phyloP scores from a whole-genome alignment of 441 rosid species.

The Arabidopsis lyrata region DNA sequence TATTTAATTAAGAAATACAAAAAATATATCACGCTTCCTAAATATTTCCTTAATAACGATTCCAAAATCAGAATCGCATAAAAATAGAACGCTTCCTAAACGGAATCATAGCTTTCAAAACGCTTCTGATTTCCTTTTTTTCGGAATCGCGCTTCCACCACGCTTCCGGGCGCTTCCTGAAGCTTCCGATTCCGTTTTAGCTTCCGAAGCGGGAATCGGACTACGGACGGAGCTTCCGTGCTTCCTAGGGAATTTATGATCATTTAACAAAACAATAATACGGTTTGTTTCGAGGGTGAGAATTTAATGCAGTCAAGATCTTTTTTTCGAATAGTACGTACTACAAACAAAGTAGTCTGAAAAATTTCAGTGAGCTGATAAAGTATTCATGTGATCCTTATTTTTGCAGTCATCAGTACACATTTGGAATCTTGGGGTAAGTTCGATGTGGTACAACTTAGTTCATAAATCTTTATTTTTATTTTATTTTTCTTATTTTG shows the following conservation, averaged over 20 bases:
- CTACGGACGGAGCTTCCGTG: too few relatives aligned
- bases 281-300: neutral
- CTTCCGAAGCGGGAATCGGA: too few relatives aligned
- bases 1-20: too few relatives aligned
- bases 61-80: too few relatives aligned
- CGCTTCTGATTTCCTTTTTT: too few relatives aligned
- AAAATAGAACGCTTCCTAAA: too few relatives aligned
- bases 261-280: neutral
- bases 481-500: neutral
- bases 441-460: neutral
- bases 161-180: too few relatives aligned
- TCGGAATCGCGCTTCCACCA: too few relatives aligned
- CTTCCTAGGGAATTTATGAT: neutral
- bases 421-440: neutral
- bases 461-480: neutral
- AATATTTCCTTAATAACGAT: too few relatives aligned
- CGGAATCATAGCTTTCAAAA: too few relatives aligned
- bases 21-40: too few relatives aligned
- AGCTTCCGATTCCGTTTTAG: too few relatives aligned
- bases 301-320: neutral
- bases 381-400: slow-evolving; percentile 10
- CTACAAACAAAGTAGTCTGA: neutral
- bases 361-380: neutral
- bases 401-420: neutral
- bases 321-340: neutral